phyloP scores from a whole-genome alignment of 352 stramenopile species.

The Phytophthora multivora region DNA sequence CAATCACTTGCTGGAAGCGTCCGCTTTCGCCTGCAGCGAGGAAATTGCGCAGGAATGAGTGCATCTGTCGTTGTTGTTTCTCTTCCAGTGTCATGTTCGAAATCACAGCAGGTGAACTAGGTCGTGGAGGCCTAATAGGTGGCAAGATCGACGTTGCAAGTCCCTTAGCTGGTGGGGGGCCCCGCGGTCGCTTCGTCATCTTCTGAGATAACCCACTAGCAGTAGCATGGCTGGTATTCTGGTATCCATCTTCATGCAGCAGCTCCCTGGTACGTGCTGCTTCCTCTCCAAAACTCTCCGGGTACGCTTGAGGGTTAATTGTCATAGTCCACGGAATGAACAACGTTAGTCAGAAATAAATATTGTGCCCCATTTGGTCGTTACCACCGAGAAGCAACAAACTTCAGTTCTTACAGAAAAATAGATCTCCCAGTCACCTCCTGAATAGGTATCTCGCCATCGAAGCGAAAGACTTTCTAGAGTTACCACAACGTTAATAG shows the following conservation, averaged over 20 bases:
- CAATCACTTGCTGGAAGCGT: conserved; percentile 73
- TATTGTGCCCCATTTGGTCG: conserved; percentile 1
- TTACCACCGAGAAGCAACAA: conserved; percentile 2
- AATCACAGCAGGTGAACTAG: background rate
- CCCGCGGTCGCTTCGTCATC: conserved; percentile 40
- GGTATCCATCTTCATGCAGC: conserved; percentile 14
- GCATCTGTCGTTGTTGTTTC: conserved; percentile 78
- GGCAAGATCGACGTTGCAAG: conserved; percentile 14
- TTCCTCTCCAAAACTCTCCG: conserved; percentile 19
- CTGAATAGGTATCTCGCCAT: no score
- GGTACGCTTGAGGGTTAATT: conserved; percentile 13
- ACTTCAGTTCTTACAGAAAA: no score
- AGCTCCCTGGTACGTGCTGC: conserved; percentile 12
- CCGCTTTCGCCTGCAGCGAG: conserved; percentile 73
- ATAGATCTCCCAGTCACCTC: no score
- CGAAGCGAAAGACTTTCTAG: no score
- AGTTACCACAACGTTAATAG: no score
- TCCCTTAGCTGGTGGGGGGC: conserved; percentile 15
- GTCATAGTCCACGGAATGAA: conserved; percentile 21
- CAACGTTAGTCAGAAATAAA: conserved; percentile 18
- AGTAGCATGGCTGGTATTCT: conserved; percentile 5
- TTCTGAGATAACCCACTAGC: conserved; percentile 19
- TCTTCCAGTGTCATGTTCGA: conserved; percentile 53
- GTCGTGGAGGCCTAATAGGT: conserved; percentile 27
- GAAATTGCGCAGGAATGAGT: conserved; percentile 93